Base-by-base conservation (phyloP, 2,329 filamentous ascomycete genomes). In the Niveomyces coronatus region DNA sequence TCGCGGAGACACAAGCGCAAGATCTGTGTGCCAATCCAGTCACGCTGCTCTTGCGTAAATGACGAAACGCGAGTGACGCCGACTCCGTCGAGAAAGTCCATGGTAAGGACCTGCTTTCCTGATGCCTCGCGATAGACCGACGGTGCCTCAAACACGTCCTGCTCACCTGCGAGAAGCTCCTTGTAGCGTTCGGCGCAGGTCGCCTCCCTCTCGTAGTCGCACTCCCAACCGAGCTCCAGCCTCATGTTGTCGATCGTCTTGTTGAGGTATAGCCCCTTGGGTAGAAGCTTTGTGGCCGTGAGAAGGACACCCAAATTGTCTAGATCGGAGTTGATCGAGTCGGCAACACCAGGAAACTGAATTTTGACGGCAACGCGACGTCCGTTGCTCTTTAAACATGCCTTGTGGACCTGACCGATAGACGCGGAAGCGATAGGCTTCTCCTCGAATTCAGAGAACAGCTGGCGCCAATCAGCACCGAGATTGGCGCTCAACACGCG, bases 181-280 rank as follows among this genome's bases (percentile, higher is more conserved):
- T 74, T 72, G 63, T 95, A 98, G 14, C 81, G 79, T 33, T 67
- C 70, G 28, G 79, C 85, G 51, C 85, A 91, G 49, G 79, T 70
- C 3, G 88, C 88, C 67, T 98, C 91, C 34, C 91, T 82, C 41
- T 77, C 62, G 56, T 98, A 98, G 64, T 98, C 86, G 56, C 89
- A 96, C 65, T 98, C 91, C 91, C 91, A 98, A 4, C 76, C 88
- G 3, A 98, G 74, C 59, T 98, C 91, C 2, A 77, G 79, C 9
- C 91, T 78, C 4, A 91, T 89, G 54, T 98, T 98, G 48, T 85
- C 88, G 48, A 98, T 96, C 1, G 91, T 98, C 60, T 94, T 95
- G 63, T 98, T 84, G 7, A 98, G 78, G 54, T 91, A 98, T 0
- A 98, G 69, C 1, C 91, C 91, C 54, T 84, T 88, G 1, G 91